Conservation (phyloP, 75 land plant genomes). For the Pinus albicaulis region DNA sequence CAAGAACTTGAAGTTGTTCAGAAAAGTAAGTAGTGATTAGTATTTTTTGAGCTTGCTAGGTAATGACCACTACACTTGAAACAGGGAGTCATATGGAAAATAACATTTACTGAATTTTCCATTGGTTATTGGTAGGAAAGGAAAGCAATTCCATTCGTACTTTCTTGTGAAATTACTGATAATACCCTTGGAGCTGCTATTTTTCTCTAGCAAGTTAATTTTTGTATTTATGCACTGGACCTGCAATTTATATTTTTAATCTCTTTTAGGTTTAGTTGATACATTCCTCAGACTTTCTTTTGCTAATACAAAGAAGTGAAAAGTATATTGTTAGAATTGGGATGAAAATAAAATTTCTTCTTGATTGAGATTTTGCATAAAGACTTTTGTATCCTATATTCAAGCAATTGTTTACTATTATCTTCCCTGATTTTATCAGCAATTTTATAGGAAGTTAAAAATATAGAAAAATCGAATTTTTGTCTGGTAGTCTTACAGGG, state of each 20-base stretch:
- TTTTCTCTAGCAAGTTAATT: neutral
- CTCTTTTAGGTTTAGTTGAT: neutral
- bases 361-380: neutral
- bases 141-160: neutral
- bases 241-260: neutral
- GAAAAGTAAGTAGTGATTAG: slow-evolving; percentile 34
- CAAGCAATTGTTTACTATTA: neutral
- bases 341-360: neutral
- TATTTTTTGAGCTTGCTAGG: neutral
- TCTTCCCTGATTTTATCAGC: neutral
- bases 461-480: neutral
- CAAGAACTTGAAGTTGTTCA: slow-evolving; percentile 45
- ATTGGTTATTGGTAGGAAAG: neutral
- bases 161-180: neutral
- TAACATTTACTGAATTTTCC: neutral
- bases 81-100: neutral
- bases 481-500: neutral
- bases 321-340: neutral
- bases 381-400: neutral
- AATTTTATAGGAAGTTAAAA: neutral
- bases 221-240: too few relatives aligned
- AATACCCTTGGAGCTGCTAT: neutral
- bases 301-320: neutral
- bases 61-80: neutral
- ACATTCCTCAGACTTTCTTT: neutral